These are phyloP conservation scores for Durio zibethinus DNA, from an alignment of 345 rosid species.

Conservation along the genomic window DNA sequence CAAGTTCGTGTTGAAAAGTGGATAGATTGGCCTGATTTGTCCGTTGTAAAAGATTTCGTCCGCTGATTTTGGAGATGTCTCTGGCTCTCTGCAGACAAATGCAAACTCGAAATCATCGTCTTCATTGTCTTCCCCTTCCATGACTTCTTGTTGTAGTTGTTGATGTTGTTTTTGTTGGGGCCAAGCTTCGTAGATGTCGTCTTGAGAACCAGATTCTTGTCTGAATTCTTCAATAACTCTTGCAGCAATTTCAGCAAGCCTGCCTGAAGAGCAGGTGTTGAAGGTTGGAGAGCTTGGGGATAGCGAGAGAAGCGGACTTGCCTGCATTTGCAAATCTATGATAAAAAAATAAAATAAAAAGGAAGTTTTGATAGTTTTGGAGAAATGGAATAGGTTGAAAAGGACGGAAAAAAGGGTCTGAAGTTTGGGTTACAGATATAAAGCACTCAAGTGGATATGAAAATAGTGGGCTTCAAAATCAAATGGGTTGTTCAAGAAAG, in stretches of 20 bases:
- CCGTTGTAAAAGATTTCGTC: constrained; percentile 68
- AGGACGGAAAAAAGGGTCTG: background rate
- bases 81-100: constrained; percentile 28
- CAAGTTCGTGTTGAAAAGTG: constrained; percentile 29
- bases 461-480: background rate
- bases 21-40: constrained; percentile 56
- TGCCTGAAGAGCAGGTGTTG: constrained; percentile 35
- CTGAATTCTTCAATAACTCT: constrained; percentile 34
- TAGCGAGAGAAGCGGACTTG: constrained; percentile 34
- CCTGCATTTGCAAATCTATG: constrained; percentile 29
- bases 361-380: background rate
- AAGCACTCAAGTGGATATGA: background rate
- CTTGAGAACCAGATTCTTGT: constrained; percentile 11
- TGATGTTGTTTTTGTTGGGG: background rate
- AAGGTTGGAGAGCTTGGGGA: constrained; percentile 45
- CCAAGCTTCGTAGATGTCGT: background rate
- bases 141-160: too few species aligned
- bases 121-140: background rate
- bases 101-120: constrained; percentile 47
- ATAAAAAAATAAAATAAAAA: background rate
- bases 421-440: background rate
- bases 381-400: background rate
- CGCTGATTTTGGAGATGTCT: constrained; percentile 39
- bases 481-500: background rate
- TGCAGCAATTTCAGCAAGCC: constrained; percentile 38